Percentiles rank a stretch among this genome's conserved stretches.
phyloP scores from a whole-genome alignment of 2,329 filamentous ascomycete species.

The Trichoderma sp. region DNA sequence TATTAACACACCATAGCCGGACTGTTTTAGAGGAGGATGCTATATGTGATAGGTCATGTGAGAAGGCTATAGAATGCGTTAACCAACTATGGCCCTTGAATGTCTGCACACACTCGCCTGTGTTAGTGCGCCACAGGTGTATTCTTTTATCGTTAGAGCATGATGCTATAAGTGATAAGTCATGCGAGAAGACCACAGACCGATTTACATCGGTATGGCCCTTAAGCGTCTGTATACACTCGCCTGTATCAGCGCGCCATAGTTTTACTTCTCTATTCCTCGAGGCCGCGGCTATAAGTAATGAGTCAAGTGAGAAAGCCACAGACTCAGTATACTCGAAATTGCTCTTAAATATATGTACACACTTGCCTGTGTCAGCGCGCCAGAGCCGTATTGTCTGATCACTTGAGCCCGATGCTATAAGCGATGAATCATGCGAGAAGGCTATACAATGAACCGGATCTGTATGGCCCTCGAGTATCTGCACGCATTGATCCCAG shows the following conservation, averaged over 20 bases:
- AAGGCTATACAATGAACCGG: background rate
- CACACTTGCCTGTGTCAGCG: background rate
- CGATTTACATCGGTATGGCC: background rate
- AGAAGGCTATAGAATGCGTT: no score
- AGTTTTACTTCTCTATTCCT: background rate
- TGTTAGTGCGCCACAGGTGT: background rate
- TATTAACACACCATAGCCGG: slow-evolving; percentile 3
- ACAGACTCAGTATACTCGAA: background rate
- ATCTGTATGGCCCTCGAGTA: background rate
- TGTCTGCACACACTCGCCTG: background rate
- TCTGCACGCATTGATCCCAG: slow-evolving; percentile 6
- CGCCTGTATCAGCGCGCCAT: background rate
- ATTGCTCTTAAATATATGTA: background rate
- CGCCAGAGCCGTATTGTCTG: slow-evolving; percentile 2
- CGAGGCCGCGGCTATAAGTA: background rate
- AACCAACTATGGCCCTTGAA: background rate
- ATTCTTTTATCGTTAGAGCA: background rate
- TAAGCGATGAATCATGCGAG: background rate
- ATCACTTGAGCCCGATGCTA: background rate
- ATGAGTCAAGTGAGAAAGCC: background rate
- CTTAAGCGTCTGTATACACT: background rate
- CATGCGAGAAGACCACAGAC: background rate
- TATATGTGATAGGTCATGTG: background rate
- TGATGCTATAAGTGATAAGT: background rate
- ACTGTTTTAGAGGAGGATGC: slow-evolving; percentile 1